These are phyloP conservation scores for Wickerhamomyces bisporus DNA, from an alignment of 805 yeast species.

Conservation along the genomic window DNA sequence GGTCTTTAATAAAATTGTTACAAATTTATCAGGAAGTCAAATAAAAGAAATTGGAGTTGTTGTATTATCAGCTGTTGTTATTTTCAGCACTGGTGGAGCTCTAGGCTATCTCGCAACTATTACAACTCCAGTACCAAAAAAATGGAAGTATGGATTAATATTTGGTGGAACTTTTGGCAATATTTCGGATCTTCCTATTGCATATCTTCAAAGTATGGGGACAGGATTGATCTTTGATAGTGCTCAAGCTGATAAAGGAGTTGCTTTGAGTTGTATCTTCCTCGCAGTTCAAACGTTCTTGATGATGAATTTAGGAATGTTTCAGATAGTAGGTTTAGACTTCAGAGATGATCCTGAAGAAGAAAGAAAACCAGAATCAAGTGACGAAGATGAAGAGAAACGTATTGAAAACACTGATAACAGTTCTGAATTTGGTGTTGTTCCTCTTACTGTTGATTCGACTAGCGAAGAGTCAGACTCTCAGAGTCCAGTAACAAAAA, in stretches of 20 bases:
- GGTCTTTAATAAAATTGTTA: conserved; percentile 47
- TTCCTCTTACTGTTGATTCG: no score
- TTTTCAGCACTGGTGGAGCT: conserved; percentile 39
- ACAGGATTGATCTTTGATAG: conserved; percentile 35
- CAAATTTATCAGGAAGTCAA: conserved; percentile 45
- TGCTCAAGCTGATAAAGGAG: conserved; percentile 40
- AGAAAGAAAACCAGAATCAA: conserved; percentile 2
- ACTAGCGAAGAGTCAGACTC: neutral
- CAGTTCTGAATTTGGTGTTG: no score
- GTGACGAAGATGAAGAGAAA: conserved; percentile 6
- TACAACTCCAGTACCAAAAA: conserved; percentile 39
- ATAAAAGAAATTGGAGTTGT: conserved; percentile 48
- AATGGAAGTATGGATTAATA: conserved; percentile 44
- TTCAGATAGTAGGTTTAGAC: conserved; percentile 65
- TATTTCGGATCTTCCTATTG: conserved; percentile 49
- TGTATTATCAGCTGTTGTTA: conserved; percentile 20
- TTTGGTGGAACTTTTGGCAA: conserved; percentile 47
- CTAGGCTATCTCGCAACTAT: conserved; percentile 26
- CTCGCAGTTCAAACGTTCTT: conserved; percentile 49
- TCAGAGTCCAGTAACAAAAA: neutral
- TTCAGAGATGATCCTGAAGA: conserved; percentile 33
- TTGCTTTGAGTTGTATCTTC: conserved; percentile 45
- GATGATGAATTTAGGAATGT: conserved; percentile 75
- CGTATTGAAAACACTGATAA: neutral
- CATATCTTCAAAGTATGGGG: conserved; percentile 43